These are phyloP conservation scores for Aspergillus latus DNA, from an alignment of 2,329 filamentous ascomycete species.

Conservation along the genomic window DNA sequence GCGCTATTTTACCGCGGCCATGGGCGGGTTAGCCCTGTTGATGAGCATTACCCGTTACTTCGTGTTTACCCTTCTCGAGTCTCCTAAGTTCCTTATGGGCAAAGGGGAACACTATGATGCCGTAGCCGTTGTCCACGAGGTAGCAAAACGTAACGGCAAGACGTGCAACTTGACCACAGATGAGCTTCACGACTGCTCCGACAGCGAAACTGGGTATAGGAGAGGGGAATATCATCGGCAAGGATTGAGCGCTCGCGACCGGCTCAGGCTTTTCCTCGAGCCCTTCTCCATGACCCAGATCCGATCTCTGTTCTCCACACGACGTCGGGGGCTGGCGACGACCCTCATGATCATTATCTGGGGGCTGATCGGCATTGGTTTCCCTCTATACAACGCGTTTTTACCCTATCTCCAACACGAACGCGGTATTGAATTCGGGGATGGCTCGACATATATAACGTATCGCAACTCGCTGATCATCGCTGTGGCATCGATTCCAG, in stretches of 20 bases:
- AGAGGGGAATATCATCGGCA: too few species aligned
- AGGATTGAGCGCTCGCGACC: not conserved
- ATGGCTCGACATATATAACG: slow-evolving; percentile 40
- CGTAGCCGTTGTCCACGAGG: slow-evolving; percentile 74
- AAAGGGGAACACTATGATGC: slow-evolving; percentile 75
- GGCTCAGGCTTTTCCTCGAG: slow-evolving; percentile 60
- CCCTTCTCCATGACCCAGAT: slow-evolving; percentile 68
- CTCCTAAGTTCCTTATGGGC: slow-evolving; percentile 78
- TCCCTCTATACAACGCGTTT: slow-evolving; percentile 86
- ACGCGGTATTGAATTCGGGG: slow-evolving; percentile 63
- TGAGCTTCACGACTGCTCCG: slow-evolving; percentile 50
- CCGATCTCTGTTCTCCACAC: slow-evolving; percentile 58
- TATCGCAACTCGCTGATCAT: slow-evolving; percentile 85
- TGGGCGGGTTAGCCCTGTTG: slow-evolving; percentile 69
- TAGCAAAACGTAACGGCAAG: slow-evolving; percentile 67
- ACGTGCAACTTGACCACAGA: slow-evolving; percentile 77
- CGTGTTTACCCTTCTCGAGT: slow-evolving; percentile 78
- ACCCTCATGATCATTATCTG: slow-evolving; percentile 68
- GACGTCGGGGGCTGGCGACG: slow-evolving; percentile 40
- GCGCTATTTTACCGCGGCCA: slow-evolving; percentile 70
- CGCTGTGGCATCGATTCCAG: slow-evolving; percentile 72
- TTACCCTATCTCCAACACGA: slow-evolving; percentile 53
- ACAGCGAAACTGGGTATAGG: slow-evolving; percentile 39
- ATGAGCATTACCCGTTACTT: slow-evolving; percentile 66
- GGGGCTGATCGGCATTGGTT: slow-evolving; percentile 81